A percentile compares a stretch with the other conserved stretches of the same genome.
phyloP scores from a whole-genome alignment of 768 basidiomycete species.

The Pulveroboletus frians region DNA sequence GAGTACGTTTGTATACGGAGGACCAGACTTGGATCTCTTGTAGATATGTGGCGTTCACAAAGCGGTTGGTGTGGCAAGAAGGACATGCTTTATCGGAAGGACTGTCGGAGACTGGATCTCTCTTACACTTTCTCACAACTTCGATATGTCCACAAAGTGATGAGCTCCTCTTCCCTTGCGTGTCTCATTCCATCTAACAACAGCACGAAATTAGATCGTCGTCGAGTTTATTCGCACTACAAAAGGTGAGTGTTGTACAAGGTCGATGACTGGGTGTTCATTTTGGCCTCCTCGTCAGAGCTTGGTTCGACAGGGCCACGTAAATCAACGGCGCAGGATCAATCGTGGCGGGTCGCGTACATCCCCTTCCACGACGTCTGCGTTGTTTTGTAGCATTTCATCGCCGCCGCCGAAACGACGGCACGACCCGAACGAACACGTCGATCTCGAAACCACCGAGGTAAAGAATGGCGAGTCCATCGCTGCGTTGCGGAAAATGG shows the following conservation, averaged over 20 bases:
- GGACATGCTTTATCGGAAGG: not conserved
- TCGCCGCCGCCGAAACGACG: constrained; percentile 1
- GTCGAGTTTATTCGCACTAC: constrained; percentile 52
- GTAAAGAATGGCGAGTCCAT: constrained; percentile 47
- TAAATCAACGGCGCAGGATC: constrained; percentile 19
- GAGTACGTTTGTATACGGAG: constrained; percentile 24
- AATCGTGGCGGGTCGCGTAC: not conserved
- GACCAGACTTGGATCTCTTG: constrained; percentile 20
- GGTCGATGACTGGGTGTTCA: constrained; percentile 1
- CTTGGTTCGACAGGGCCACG: constrained; percentile 6
- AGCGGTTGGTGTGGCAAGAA: not conserved
- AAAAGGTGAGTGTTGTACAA: constrained; percentile 37
- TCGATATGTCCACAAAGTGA: constrained; percentile 13
- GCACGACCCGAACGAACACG: constrained; percentile 1
- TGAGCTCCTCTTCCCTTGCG: constrained; percentile 1
- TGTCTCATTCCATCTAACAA: constrained; percentile 3
- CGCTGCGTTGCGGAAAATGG: constrained; percentile 45
- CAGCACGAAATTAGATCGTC: constrained; percentile 31
- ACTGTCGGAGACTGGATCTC: constrained; percentile 19
- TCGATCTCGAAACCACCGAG: constrained; percentile 24
- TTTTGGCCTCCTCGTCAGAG: not conserved
- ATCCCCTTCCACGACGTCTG: not conserved
- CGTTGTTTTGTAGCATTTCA: constrained; percentile 3
- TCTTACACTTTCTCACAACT: not conserved
- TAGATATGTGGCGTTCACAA: constrained; percentile 10